These are phyloP conservation scores for Salix suchowensis DNA, from an alignment of 345 rosid species.

Conservation along the genomic window DNA sequence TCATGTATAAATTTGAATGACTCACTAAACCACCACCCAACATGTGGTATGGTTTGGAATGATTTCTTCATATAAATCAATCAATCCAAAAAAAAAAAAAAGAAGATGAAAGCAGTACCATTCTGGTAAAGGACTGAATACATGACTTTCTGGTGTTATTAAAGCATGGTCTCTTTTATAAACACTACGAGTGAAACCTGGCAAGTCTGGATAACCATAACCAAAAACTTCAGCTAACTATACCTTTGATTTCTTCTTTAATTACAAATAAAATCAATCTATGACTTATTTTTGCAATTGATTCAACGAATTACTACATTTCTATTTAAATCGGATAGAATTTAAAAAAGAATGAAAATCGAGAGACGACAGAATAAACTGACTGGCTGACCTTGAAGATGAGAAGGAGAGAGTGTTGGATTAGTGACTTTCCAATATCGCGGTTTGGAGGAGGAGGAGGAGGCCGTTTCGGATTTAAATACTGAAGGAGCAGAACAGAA, in stretches of 20 bases:
- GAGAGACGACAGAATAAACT: background rate
- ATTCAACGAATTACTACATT: background rate
- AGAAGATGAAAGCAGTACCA: conserved; percentile 44
- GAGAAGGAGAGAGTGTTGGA: conserved; percentile 88
- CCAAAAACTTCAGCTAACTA: background rate
- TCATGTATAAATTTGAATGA: conserved; percentile 27
- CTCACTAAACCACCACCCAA: conserved; percentile 13
- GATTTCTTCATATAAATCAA: background rate
- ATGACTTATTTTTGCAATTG: background rate
- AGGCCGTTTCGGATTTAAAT: conserved; percentile 27
- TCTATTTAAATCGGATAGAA: background rate
- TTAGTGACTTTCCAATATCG: conserved; percentile 77
- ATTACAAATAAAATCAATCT: background rate
- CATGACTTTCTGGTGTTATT: conserved; percentile 91
- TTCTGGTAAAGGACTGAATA: conserved; percentile 74
- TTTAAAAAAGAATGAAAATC: background rate
- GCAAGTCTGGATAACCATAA: conserved; percentile 55
- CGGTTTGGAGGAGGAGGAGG: conserved; percentile 40
- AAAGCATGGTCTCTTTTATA: conserved; percentile 76
- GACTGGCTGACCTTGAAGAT: conserved; percentile 55
- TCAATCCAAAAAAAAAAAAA: too few species aligned
- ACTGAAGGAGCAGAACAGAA: conserved; percentile 66
- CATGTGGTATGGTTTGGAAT: background rate
- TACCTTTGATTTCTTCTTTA: background rate
- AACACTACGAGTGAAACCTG: conserved; percentile 86